Evolutionary conservation across 2,329 filamentous ascomycete genomes (phyloP).

Genomic region (Fulvia fulva): DNA sequence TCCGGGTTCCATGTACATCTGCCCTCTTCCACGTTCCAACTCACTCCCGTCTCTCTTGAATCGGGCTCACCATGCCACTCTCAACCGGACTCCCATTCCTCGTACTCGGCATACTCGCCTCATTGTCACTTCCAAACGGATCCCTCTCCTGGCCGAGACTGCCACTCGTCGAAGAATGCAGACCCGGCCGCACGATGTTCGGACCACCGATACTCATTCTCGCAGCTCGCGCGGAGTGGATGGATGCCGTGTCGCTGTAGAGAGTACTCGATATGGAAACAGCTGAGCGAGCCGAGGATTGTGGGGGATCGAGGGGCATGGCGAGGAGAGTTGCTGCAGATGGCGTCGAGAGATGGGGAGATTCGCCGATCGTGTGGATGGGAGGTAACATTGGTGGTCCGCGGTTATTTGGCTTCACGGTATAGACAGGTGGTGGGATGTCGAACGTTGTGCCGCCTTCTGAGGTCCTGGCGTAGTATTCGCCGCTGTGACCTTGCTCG

Average conservation of each 20-base stretch:
- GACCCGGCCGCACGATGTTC: slow-evolving; percentile 2
- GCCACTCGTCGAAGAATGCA: background rate
- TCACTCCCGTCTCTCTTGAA: background rate
- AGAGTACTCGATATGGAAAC: slow-evolving; percentile 24
- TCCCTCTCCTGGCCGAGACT: background rate
- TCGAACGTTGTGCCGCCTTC: slow-evolving; percentile 10
- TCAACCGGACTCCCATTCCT: background rate
- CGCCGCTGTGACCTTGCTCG: slow-evolving; percentile 1
- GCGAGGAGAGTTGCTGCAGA: background rate
- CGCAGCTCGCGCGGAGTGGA: slow-evolving; percentile 24
- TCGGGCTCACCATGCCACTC: background rate
- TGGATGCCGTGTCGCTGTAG: slow-evolving; percentile 26
- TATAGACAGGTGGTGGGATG: slow-evolving; percentile 9
- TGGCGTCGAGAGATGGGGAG: too few relatives aligned
- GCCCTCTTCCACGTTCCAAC: background rate
- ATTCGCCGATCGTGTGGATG: background rate
- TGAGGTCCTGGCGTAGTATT: slow-evolving; percentile 5
- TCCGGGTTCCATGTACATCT: background rate
- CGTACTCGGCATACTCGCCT: slow-evolving; percentile 1
- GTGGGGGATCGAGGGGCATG: background rate
- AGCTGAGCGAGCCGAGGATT: slow-evolving; percentile 6
- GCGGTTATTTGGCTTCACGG: background rate
- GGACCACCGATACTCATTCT: slow-evolving; percentile 14
- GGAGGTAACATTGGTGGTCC: background rate
- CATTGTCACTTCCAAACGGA: background rate